Evolutionary conservation across 129 eudicot species (phyloP), one percentile per base, ranked within the genome.

Genomic region (Ambrosia trifida): DNA sequence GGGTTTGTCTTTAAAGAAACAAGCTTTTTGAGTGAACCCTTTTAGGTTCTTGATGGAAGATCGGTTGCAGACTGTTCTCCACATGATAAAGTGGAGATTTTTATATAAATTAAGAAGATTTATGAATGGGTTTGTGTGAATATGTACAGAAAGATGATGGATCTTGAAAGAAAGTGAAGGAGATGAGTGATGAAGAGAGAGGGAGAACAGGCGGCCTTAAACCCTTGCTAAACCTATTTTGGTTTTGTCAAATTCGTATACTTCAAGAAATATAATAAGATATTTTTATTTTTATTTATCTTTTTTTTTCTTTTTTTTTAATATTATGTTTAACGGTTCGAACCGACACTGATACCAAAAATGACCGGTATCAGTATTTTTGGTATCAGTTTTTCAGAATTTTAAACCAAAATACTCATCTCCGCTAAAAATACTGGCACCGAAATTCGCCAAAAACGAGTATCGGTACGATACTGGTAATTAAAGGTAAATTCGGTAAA

Each of bases 21-120:
- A 45, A 28, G 51, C 62, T 36, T 72, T 54, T 53, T 80, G 82
- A 3, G 80, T 56, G 1, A 73, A 76, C 63, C 72, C 56, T 75
- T 73, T 85, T 7, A 88, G 78, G 83, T 88, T 91, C 76, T 79
- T 84, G 19, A 86, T 47, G 58, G 78, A 70, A 69, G 92, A 78
- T 74, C 82, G 81, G 33, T 79, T 89, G 38, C 74, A 62, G 17
- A 85, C 33, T 65, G 53, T 82, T 77, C 91, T 91, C 97, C 93
- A 88, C 97, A 88, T 91, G 54, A 54, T 76, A 69, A 58, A 76
- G 78, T 80, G 72, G 24, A 30, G 59, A 12, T 43, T 43, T 75
- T 19, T 30, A 46, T 20, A 9, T n/a, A 66, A 61, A 1, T 4
- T 19, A n/a, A 9, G 33, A 0, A 18, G 61, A 41, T n/a, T 7